Base-by-base conservation (phyloP, 768 basidiomycete genomes). In the Exidia glandulosa region DNA sequence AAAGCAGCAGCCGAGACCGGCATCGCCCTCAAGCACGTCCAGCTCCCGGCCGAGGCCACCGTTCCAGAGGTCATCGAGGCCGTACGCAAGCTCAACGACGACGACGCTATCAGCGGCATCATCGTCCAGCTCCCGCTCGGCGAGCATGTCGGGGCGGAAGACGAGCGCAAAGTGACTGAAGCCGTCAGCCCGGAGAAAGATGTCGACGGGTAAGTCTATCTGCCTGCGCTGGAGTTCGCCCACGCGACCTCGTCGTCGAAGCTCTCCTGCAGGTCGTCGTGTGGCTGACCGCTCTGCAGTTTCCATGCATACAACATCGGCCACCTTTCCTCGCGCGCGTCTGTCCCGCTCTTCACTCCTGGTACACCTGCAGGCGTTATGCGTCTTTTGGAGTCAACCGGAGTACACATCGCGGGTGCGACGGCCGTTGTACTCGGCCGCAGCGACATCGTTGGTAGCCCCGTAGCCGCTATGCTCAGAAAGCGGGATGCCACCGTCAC, bases 241-340 rank as follows among this genome's bases (percentile, higher is more conserved):
- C 59, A 16, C 52, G 37, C 16, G 48, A 36, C 32, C 45, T 56
- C 57, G 61, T 48, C 23, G 57, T 57, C 52, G 36, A 19, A n/a
- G n/a, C n/a, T 2, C 41, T 45, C 16, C 23, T 45, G 16, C 41
- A 16, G 16, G 16, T 45, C 41, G 16, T 23, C 41, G 41, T 16
- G 16, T n/a, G n/a, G n/a, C n/a, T n/a, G n/a, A n/a, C n/a, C n/a
- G n/a, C n/a, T n/a, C n/a, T n/a, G n/a, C 63, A 94, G 95, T 31
- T 99, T 99, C 79, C 93, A 97, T 75, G 93, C 95, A 3, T 94
- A 95, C 74, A 99, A 98, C 73, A 96, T 98, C 63, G 95, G 96
- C 16, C 88, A 93, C 66, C 80, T 99, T 50, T 86, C 90, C 52
- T 96, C 94, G 50, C 85, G 94, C 65, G 89, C 93, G 34, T 85